Conservation (phyloP, 2,329 filamentous ascomycete genomes). For the Calonectria pteridis region DNA sequence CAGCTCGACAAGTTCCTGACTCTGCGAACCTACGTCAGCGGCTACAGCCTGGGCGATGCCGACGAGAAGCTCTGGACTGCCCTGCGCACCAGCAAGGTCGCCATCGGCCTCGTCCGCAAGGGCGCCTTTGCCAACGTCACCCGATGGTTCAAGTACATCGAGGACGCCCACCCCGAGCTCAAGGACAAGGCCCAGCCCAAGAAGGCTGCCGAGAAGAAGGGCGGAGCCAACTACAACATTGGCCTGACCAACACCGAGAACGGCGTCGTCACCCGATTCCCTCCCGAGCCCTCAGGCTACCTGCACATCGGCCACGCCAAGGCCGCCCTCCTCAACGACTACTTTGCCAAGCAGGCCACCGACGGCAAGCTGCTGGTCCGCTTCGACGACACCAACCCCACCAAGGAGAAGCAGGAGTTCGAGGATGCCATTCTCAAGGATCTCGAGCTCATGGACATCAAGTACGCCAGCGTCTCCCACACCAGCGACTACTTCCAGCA, state of each 20-base stretch:
- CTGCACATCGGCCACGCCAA: constrained; percentile 97
- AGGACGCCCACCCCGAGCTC: constrained; percentile 84
- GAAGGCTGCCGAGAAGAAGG: constrained; percentile 77
- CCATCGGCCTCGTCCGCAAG: constrained; percentile 83
- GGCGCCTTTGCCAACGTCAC: constrained; percentile 80
- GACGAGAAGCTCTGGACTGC: constrained; percentile 88
- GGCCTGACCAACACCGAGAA: constrained; percentile 86
- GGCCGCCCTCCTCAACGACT: constrained; percentile 92
- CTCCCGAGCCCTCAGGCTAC: constrained; percentile 94
- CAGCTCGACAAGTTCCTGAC: constrained; percentile 90
- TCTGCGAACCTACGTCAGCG: constrained; percentile 86
- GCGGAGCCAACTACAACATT: constrained; percentile 90
- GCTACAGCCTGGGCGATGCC: constrained; percentile 80
- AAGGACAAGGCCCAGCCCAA: constrained; percentile 70
- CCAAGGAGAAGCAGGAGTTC: constrained; percentile 97
- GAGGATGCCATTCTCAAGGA: constrained; percentile 95
- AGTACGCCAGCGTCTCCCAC: constrained; percentile 87
- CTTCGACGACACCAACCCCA: constrained; percentile 97
- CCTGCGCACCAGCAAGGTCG: constrained; percentile 86
- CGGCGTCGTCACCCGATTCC: constrained; percentile 91
- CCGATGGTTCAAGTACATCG: constrained; percentile 90
- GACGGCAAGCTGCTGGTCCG: constrained; percentile 91
- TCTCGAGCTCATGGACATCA: constrained; percentile 89
- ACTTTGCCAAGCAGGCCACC: constrained; percentile 95
- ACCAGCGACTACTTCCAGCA: constrained; percentile 97